Evolutionary conservation across 495 filamentous ascomycete species (phyloP), one percentile per base, ranked within the genome.

Genomic region (Pseudomonodictys pantanalensis): DNA sequence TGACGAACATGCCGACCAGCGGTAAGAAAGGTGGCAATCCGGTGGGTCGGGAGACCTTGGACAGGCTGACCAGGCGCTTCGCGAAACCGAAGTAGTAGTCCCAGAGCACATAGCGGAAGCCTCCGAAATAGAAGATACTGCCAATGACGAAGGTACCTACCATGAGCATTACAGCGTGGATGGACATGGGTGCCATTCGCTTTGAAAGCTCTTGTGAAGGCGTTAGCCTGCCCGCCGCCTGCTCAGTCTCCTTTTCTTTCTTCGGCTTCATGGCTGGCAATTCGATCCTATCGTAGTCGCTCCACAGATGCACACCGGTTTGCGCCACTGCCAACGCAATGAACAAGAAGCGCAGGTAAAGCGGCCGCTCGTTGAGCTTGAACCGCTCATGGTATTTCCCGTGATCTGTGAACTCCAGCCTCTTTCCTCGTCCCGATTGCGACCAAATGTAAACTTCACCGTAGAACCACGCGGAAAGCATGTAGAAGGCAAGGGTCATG

Each of bases 381-480:
- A 85, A 77, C 15, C 92, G 81, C 70, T 93, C 91, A 53, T 88
- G 78, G 7, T 33, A 38, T 83, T 76, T 78, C 65, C 79, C 82
- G 50, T 82, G 78, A 23, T 86, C 86, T 50, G 93, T 82, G 81
- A 86, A 88, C 48, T 82, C 78, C 17, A 97, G 75, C 38, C 86
- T 79, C 8, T 85, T n/a, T n/a, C n/a, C 83, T 7, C 75, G 71
- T n/a, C 77, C 68, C n/a, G 85, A 70, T 18, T 80, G 76, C 1
- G 88, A 91, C 82, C 84, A 90, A 12, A 93, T 78, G 68, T 95
- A 97, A 32, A 93, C 74, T 62, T 89, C 82, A 67, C 85, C 87
- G 69, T 93, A 97, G 69, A 88, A 74, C 76, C 81, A 88, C 8
- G 89, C 88, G 7, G 91, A 93, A 47, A 81, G 78, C 28, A 76